Base-by-base conservation (phyloP, 352 stramenopile species). In the Pythium oligandrum region DNA sequence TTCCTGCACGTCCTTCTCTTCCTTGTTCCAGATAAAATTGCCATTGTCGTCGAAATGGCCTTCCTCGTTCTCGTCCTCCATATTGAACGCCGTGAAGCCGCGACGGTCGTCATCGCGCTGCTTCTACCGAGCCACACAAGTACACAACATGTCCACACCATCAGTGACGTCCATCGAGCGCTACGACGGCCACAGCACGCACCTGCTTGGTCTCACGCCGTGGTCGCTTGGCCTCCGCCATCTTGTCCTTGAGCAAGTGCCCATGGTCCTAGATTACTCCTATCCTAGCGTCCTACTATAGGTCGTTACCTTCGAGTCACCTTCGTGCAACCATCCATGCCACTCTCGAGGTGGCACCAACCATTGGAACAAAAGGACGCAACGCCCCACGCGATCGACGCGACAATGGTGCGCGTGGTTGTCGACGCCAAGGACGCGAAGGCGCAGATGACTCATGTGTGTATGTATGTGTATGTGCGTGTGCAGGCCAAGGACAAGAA, bases 401-500 rank as follows among this genome's bases (percentile, higher is more conserved):
- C 17, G 17, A 26, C 17, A 26, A 26, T 26, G 17, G 17, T 26
- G 17, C 17, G 17, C 17, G 17, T 26, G 17, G 17, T 26, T 26
- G 17, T 26, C 17, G 17, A 26, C 17, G 17, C 17, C 5, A 12
- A 10, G 9, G 6, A 35, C 26, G 43, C 2, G 1, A 32, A 63
- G 35, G 38, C 26, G 36, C 6, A 4, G 42, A 48, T 48, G 6
- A 17, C 12, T 7, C 10, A 10, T n/a, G 43, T 17, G 43, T n/a
- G 26, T 10, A 10, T 8, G 43, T 48, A 10, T 8, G 43, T 48
- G 26, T 5, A 35, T 48, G 35, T 30, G 34, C 12, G 8, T 45
- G 57, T 43, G 12, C 55, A 93, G 77, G 96, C 87, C 40, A 99
- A 99, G 69, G 87, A 96, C 54, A 99, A 99, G 80, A 98, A 98